Base-by-base conservation (phyloP, 306 rosid species). In the Calophaca sinica region DNA sequence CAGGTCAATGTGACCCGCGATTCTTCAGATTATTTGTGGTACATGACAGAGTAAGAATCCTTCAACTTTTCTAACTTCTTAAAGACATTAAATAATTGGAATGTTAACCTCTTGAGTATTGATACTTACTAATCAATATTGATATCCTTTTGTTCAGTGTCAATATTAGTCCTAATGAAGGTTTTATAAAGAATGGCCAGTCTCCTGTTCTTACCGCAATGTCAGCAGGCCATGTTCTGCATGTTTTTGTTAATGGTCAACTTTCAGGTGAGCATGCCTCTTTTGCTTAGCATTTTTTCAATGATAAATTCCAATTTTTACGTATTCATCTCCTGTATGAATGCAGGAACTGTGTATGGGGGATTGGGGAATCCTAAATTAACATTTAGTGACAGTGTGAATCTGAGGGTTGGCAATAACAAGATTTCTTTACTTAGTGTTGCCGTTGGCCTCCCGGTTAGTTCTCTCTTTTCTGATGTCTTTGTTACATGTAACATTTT, bases 391-490 rank as follows among this genome's bases (percentile, higher is more conserved):
- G 39, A 79, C 50, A 77, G 28, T n/a, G 87, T 92, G 57, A 92
- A 89, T 15, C 76, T 96, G 73, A 81, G 81, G 64, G 85, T 63
- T 70, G 99, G 99, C 69, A 83, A 87, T 42, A 96, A 96, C 92
- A 96, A 92, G 86, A 81, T 96, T 77, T 92, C 98, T 44, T 79
- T 96, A 68, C 86, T 92, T n/a, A 96, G 98, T 41, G 84, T 84
- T 64, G 80, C 98, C 1, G 98, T 96, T 0, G 99, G 99, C 70
- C 96, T 96, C 35, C 85, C 97, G 88, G 99, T 92, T 79, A 84
- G 99, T 90, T 76, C 28, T 74, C 38, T 41, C 69, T 69, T 71
- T 54, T 53, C 50, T 31, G 20, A n/a, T 39, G 11, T 76, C 31
- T 44, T 38, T 55, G 5, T 52, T 52, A 1, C 80, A 33, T 71